Percentiles rank a stretch among this genome's conserved stretches.
Evolutionary conservation across 2,329 filamentous ascomycete species (phyloP).

Genomic region (Fonsecaea pugnacius): DNA sequence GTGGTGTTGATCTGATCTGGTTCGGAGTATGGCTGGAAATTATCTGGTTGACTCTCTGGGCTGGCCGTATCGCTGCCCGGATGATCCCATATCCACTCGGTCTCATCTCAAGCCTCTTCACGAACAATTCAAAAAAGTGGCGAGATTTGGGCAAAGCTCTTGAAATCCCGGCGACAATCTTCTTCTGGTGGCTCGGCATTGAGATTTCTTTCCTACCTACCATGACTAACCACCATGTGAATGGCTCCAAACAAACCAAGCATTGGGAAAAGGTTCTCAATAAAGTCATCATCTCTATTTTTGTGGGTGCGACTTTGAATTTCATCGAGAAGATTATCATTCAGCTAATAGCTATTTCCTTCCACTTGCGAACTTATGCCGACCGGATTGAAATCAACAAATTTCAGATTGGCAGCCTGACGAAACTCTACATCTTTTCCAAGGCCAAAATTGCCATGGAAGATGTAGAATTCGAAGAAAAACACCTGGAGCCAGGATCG

Average conservation of each 20-base stretch:
- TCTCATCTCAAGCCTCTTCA: slow-evolving; percentile 72
- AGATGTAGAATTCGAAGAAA: slow-evolving; percentile 76
- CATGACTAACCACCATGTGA: slow-evolving; percentile 67
- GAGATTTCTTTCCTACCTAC: slow-evolving; percentile 85
- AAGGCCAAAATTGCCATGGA: slow-evolving; percentile 69
- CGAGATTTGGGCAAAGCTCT: slow-evolving; percentile 82
- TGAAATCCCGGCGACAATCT: slow-evolving; percentile 81
- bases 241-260: slow-evolving; percentile 58
- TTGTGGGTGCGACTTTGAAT: slow-evolving; percentile 79
- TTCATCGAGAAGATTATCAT: slow-evolving; percentile 91
- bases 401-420: slow-evolving; percentile 74
- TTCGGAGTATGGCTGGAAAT: slow-evolving; percentile 96
- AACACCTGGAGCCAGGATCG: slow-evolving; percentile 53
- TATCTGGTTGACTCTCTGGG: slow-evolving; percentile 90
- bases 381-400: slow-evolving; percentile 92
- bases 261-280: slow-evolving; percentile 78
- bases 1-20: slow-evolving; percentile 81
- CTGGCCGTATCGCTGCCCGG: slow-evolving; percentile 69
- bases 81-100: slow-evolving; percentile 66
- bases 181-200: slow-evolving; percentile 89
- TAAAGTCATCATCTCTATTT: slow-evolving; percentile 84
- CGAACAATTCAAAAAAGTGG: slow-evolving; percentile 92
- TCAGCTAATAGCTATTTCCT: slow-evolving; percentile 90
- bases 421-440: slow-evolving; percentile 68
- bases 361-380: slow-evolving; percentile 87